Percentiles rank a stretch among this genome's conserved stretches.
phyloP scores from a whole-genome alignment of 352 stramenopile species.

The Nothophytophthora sp. region DNA sequence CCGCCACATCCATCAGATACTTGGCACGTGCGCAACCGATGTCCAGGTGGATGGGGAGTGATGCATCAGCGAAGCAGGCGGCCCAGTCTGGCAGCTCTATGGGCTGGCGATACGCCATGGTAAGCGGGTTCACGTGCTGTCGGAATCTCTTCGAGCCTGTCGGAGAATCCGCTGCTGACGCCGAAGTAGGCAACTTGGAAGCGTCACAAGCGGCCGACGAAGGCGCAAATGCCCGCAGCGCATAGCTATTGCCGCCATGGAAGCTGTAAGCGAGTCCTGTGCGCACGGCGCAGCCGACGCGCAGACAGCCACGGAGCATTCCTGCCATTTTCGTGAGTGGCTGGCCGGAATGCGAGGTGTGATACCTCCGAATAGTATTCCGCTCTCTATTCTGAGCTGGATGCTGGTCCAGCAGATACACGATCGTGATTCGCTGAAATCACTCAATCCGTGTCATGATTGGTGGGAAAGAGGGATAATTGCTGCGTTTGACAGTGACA shows the following conservation, averaged over 20 bases:
- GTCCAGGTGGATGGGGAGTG: conserved; percentile 78
- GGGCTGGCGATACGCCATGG: conserved; percentile 60
- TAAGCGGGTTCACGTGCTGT: conserved; percentile 86
- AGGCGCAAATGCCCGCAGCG: conserved; percentile 8
- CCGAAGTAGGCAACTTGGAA: not conserved
- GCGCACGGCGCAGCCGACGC: not conserved
- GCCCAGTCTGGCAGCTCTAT: conserved; percentile 68
- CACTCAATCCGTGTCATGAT: conserved; percentile 4
- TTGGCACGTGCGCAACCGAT: conserved; percentile 81
- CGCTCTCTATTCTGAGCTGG: too few species aligned
- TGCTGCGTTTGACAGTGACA: too few species aligned
- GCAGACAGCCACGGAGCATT: conserved; percentile 17
- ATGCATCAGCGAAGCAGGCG: conserved; percentile 39
- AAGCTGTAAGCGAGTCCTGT: not conserved
- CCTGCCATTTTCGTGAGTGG: conserved; percentile 2
- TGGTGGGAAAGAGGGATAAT: conserved; percentile 17
- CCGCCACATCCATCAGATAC: conserved; percentile 74
- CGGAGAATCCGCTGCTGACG: conserved; percentile 3
- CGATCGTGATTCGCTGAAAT: conserved; percentile 17
- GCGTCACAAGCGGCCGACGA: conserved; percentile 4
- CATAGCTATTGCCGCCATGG: not conserved
- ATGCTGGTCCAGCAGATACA: too few species aligned
- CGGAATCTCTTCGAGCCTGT: conserved; percentile 59
- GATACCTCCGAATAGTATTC: conserved; percentile 2
- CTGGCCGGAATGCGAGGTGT: not conserved